phyloP scores from a whole-genome alignment of 2,329 filamentous ascomycete genomes.

The Plenodomus tracheiphilus region DNA sequence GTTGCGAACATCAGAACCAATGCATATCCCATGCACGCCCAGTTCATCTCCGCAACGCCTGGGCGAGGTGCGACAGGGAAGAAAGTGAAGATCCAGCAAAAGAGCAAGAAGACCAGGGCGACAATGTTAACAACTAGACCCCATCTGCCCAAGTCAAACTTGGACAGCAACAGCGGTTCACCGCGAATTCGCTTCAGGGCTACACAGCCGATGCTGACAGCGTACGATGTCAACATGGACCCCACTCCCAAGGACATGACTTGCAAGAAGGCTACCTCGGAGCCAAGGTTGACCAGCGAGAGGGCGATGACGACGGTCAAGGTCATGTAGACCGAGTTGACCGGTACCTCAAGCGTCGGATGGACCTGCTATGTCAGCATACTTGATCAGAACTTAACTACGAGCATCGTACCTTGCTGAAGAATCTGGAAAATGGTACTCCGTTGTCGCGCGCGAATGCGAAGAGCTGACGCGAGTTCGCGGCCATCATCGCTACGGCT shows the following conservation, averaged over 20 bases:
- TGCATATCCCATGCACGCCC: constrained; percentile 49
- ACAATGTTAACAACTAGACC: constrained; percentile 49
- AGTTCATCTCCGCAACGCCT: constrained; percentile 52
- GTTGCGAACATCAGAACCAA: constrained; percentile 47
- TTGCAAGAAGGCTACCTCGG: constrained; percentile 24
- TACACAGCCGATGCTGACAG: constrained; percentile 52
- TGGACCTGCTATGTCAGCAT: too few species aligned
- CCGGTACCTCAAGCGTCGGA: constrained; percentile 23
- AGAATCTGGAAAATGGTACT: constrained; percentile 31
- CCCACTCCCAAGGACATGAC: constrained; percentile 16
- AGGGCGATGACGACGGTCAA: constrained; percentile 23
- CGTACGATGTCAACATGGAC: constrained; percentile 24
- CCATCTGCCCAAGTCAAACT: constrained; percentile 51
- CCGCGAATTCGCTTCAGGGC: constrained; percentile 48
- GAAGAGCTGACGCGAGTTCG: constrained; percentile 30
- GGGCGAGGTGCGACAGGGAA: constrained; percentile 47
- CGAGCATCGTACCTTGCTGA: constrained; percentile 31
- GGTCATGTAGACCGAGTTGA: constrained; percentile 26
- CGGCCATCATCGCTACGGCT: constrained; percentile 26
- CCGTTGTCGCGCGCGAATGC: constrained; percentile 35
- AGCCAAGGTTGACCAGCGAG: constrained; percentile 36
- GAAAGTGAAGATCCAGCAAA: constrained; percentile 50
- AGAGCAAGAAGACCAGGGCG: constrained; percentile 45
- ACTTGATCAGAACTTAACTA: too few species aligned
- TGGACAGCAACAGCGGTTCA: constrained; percentile 48